Conservation (phyloP, 306 rosid species). For the Parietaria judaica region DNA sequence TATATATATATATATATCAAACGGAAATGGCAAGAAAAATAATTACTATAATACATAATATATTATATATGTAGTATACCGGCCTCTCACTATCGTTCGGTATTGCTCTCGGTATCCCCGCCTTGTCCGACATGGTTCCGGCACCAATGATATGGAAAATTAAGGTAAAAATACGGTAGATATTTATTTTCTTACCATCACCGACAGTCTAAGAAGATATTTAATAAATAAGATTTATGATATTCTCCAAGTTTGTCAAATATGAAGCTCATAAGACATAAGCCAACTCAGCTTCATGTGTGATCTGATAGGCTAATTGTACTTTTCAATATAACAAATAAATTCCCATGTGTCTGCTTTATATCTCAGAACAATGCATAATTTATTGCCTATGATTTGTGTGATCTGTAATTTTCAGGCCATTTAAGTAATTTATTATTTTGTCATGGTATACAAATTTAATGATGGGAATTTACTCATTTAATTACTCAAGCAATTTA, state of each 20-base stretch:
- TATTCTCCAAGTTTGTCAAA: too few species aligned
- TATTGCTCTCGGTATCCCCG: too few species aligned
- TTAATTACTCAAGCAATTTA: neutral
- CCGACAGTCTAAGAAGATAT: constrained; percentile 14
- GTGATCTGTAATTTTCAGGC: neutral
- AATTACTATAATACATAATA: too few species aligned
- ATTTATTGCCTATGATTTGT: neutral
- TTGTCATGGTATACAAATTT: neutral
- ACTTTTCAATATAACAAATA: neutral
- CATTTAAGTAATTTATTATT: too few species aligned
- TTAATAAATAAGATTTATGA: too few species aligned
- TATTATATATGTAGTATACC: too few species aligned
- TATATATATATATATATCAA: too few species aligned
- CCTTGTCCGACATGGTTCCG: too few species aligned
- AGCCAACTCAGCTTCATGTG: constrained; percentile 13
- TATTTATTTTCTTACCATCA: neutral
- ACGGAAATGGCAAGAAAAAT: too few species aligned
- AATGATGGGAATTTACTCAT: neutral
- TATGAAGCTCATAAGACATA: neutral
- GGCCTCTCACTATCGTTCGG: too few species aligned
- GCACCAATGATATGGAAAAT: too few species aligned
- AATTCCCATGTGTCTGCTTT: constrained; percentile 1
- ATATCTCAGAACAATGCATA: neutral
- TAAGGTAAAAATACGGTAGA: too few species aligned
- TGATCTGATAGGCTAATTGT: constrained; percentile 2